Evolutionary conservation across 331 rosid genomes (phyloP), one percentile per base, ranked within the genome.

Genomic region (Saraca asoca): DNA sequence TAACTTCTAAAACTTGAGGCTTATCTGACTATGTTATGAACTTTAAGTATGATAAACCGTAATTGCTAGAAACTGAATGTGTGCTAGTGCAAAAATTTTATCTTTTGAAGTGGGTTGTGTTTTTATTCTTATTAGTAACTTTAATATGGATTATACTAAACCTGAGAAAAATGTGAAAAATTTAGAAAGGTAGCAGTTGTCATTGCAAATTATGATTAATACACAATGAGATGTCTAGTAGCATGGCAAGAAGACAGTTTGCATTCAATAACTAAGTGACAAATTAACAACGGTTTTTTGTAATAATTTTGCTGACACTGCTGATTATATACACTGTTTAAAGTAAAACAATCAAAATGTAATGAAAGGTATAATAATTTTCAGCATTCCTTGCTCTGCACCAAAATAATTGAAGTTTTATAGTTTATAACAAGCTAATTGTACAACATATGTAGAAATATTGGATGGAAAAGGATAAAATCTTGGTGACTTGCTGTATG

Each of bases 1-100:
- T 12, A 18, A 41, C 49, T 73, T 6, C 34, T 43, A 5, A 31
- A 55, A 55, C 29, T 37, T 50, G n/a, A 12, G 12, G 6, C 9
- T 39, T 64, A 4, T 39, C 19, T 19, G 7, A 24, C 29, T 39
- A 29, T 51, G 6, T 54, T 34, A 15, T 44, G 24, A 53, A 38
- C 51, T 57, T 62, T 7, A 43, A 46, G 35, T 5, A n/a, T 15
- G 12, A 34, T 38, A 24, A 20, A 20, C 19, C 8, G 33, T 14
- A 52, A 13, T n/a, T 19, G 68, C 58, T 74, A 29, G 39, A 66
- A 39, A 5, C 51, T 69, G 41, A 33, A 33, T 31, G 45, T 45
- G 38, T 19, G 37, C 33, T 31, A 24, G 41, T 56, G 9, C 29
- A 11, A 34, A 11, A 1, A 6, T 58, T 58, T 18, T 46, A 15